Percentiles rank a stretch among this genome's conserved stretches.
phyloP scores from a whole-genome alignment of 257 asterid genomes.

The Solanum chmielewskii region DNA sequence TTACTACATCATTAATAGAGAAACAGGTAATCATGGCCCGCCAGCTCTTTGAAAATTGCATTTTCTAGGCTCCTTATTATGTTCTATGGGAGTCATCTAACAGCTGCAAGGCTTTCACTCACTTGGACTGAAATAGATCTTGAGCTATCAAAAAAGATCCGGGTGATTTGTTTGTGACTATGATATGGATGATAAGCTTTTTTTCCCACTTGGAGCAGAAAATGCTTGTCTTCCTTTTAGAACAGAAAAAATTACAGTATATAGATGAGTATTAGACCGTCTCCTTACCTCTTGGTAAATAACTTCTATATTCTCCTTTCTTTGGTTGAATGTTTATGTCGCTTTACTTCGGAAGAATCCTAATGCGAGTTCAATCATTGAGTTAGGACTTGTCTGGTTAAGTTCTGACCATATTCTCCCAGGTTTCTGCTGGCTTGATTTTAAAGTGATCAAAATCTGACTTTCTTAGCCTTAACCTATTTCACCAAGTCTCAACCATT shows the following conservation, averaged over 20 bases:
- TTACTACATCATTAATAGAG: slow-evolving; percentile 56
- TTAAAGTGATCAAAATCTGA: background rate
- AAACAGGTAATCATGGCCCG: slow-evolving; percentile 54
- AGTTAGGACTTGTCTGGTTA: background rate
- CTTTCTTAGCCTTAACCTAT: background rate
- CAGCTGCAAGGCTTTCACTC: background rate
- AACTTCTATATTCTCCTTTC: background rate
- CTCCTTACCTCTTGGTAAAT: background rate
- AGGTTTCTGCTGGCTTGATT: background rate
- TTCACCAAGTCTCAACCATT: background rate
- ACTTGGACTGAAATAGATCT: background rate
- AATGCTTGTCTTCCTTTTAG: background rate
- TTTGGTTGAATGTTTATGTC: background rate
- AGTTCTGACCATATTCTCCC: background rate
- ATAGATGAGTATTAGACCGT: background rate
- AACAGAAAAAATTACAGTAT: background rate
- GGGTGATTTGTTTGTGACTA: background rate
- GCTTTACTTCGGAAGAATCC: background rate
- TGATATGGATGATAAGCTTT: background rate
- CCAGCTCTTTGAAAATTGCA: background rate
- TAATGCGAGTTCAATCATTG: background rate
- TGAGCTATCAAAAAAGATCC: background rate
- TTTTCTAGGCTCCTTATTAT: background rate
- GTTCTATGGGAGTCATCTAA: background rate
- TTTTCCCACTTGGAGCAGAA: background rate